phyloP scores from a whole-genome alignment of 371 early-diverging fungal genomes.

The Mycotypha africana region DNA sequence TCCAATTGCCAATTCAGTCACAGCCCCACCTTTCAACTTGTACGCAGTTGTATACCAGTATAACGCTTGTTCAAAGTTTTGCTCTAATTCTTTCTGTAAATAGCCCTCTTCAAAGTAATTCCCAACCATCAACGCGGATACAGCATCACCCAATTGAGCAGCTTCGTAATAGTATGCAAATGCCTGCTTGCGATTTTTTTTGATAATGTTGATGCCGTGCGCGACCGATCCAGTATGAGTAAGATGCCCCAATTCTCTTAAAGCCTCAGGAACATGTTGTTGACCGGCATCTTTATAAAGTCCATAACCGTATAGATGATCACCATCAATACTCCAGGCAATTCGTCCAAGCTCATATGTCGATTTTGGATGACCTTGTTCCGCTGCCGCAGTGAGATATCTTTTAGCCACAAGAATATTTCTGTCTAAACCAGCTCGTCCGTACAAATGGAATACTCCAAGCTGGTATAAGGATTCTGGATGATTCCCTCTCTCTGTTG shows the following conservation, averaged over 20 bases:
- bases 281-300: conserved; percentile 10
- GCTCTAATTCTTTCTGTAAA: conserved; percentile 2
- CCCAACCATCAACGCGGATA: conserved; percentile 20
- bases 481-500: conserved; percentile 22
- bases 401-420: conserved; percentile 21
- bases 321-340: conserved; percentile 20
- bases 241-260: conserved; percentile 16
- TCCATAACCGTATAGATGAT: conserved; percentile 9
- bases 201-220: conserved; percentile 5
- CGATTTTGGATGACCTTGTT: conserved; percentile 25
- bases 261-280: conserved; percentile 11
- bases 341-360: conserved; percentile 21
- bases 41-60: conserved; percentile 21
- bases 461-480: conserved; percentile 27
- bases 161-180: conserved; percentile 21
- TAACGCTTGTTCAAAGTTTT: conserved; percentile 12
- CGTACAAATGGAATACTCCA: conserved; percentile 25
- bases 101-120: conserved; percentile 23
- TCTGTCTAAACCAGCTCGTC: conserved; percentile 18
- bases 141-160: conserved; percentile 15
- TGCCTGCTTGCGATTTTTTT: conserved; percentile 13
- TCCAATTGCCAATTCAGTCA: conserved; percentile 22
- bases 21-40: conserved; percentile 12
- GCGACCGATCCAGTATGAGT: conserved; percentile 13
- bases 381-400: conserved; percentile 26